Conservation (phyloP, 768 basidiomycete species). For the Pleurotus tuber-regium region DNA sequence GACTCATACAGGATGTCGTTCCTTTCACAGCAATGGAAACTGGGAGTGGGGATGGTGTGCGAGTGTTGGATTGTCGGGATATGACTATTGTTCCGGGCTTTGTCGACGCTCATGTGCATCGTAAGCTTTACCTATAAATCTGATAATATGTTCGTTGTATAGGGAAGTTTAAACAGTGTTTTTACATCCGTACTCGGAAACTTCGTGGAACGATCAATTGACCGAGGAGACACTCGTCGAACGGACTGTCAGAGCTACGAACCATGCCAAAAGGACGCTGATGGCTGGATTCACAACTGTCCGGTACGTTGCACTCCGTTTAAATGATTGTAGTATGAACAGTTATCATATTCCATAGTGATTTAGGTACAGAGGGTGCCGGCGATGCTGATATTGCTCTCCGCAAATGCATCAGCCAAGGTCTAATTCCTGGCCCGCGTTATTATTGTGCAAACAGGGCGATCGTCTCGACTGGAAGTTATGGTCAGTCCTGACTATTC, state of each 20-base stretch:
- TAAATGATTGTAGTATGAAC: neutral
- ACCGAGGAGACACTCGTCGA: slow-evolving; percentile 57
- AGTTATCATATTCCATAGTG: slow-evolving; percentile 31
- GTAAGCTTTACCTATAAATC: slow-evolving; percentile 28
- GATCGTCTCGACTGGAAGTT: slow-evolving; percentile 59
- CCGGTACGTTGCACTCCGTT: slow-evolving; percentile 33
- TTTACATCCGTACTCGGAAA: slow-evolving; percentile 58
- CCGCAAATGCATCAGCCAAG: slow-evolving; percentile 49
- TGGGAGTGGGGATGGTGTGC: slow-evolving; percentile 17
- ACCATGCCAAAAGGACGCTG: slow-evolving; percentile 55
- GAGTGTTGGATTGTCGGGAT: slow-evolving; percentile 44
- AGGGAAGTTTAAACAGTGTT: slow-evolving; percentile 40
- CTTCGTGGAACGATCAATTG: slow-evolving; percentile 60
- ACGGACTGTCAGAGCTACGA: slow-evolving; percentile 57
- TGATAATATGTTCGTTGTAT: neutral
- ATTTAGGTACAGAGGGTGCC: slow-evolving; percentile 69
- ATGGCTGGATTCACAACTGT: slow-evolving; percentile 65
- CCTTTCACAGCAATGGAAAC: neutral
- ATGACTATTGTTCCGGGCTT: slow-evolving; percentile 55
- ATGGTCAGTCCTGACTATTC: slow-evolving; percentile 44
- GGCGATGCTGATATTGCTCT: slow-evolving; percentile 58
- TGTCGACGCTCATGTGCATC: slow-evolving; percentile 55
- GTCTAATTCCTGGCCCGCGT: slow-evolving; percentile 57
- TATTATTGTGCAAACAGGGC: slow-evolving; percentile 61
- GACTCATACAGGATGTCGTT: neutral